Percentiles rank a stretch among this genome's conserved stretches.
Evolutionary conservation across 176 grass and related monocot genomes (phyloP).

Genomic region (Aechmea fasciata): DNA sequence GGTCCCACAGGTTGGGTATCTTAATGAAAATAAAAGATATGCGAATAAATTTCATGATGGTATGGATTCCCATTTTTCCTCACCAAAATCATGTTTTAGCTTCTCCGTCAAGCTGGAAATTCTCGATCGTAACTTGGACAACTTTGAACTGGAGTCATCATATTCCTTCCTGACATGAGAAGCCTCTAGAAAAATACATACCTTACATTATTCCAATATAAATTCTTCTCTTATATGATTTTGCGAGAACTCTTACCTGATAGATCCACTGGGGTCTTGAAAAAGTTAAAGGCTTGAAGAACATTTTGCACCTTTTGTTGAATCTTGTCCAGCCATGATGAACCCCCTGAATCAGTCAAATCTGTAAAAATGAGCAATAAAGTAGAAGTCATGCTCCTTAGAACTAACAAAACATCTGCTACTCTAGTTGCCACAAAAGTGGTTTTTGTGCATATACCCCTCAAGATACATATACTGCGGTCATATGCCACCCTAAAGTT

Average conservation of each 20-base stretch:
- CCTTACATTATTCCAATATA: constrained; percentile 9
- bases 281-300: constrained; percentile 83
- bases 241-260: constrained; percentile 45
- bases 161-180: constrained; percentile 81
- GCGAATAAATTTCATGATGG: not conserved
- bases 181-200: constrained; percentile 56
- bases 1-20: too few species aligned
- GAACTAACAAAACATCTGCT: not conserved
- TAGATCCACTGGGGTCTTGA: constrained; percentile 79
- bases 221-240: constrained; percentile 3
- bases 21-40: too few species aligned
- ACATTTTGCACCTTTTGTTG: constrained; percentile 73
- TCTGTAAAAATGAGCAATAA: constrained; percentile 25
- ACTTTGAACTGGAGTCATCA: constrained; percentile 77
- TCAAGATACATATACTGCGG: too few species aligned
- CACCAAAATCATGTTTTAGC: constrained; percentile 86
- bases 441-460: too few species aligned
- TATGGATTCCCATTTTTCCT: constrained; percentile 7
- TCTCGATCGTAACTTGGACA: constrained; percentile 87
- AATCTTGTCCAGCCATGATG: constrained; percentile 91
- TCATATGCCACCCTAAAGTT: too few species aligned
- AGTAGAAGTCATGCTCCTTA: not conserved
- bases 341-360: constrained; percentile 34
- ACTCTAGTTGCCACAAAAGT: too few species aligned
- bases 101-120: constrained; percentile 61